Evolutionary conservation across 345 rosid species (phyloP).

Genomic region (Punica granatum): DNA sequence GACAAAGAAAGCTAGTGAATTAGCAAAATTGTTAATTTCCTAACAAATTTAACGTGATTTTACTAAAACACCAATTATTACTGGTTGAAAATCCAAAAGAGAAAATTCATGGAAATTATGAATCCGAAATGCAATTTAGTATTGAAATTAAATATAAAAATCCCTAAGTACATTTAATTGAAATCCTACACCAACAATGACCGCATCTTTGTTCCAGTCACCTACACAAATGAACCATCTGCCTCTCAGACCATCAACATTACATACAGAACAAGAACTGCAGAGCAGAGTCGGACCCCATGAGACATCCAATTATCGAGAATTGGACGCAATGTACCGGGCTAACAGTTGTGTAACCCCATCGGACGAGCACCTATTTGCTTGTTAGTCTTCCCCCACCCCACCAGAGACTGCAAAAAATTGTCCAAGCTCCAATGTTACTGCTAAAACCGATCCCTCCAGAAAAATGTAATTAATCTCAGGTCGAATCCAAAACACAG

Average conservation of each 20-base stretch:
- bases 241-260: background rate
- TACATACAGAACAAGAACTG: background rate
- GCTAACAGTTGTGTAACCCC: background rate
- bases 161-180: background rate
- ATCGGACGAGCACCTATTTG: background rate
- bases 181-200: background rate
- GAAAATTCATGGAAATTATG: background rate
- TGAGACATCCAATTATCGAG: background rate
- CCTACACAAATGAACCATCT: background rate
- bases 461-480: too few species aligned
- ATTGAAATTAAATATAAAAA: background rate
- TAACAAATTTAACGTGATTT: too few species aligned
- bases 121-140: background rate
- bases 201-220: background rate
- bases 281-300: background rate
- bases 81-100: too few species aligned
- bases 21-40: too few species aligned
- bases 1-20: too few species aligned
- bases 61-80: too few species aligned
- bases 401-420: background rate
- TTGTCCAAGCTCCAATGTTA: background rate
- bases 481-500: too few species aligned
- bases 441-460: background rate
- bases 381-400: background rate
- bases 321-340: background rate